Evolutionary conservation across 1,284 basidiomycete species (phyloP).

Genomic region (Veloboletus limbatus): DNA sequence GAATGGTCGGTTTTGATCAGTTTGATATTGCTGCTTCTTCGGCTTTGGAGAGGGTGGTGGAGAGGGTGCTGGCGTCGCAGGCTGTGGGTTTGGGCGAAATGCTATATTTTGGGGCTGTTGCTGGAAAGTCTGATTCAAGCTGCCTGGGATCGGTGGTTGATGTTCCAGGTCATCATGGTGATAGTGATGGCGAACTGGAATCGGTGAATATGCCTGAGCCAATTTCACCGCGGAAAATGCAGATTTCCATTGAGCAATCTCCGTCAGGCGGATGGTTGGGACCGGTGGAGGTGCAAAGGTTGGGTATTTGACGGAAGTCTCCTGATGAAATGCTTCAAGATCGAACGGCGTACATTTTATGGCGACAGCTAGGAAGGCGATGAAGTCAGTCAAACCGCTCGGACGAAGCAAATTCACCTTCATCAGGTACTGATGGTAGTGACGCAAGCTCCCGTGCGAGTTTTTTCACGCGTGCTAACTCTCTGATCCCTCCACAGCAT

Average conservation of each 20-base stretch:
- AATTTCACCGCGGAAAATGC: slow-evolving; percentile 58
- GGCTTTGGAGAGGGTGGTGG: slow-evolving; percentile 88
- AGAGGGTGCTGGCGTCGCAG: slow-evolving; percentile 84
- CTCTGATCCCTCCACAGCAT: slow-evolving; percentile 90
- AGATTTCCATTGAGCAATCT: slow-evolving; percentile 34
- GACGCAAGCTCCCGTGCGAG: slow-evolving; percentile 82
- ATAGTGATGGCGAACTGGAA: slow-evolving; percentile 90
- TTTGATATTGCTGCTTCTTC: slow-evolving; percentile 99
- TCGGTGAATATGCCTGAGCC: slow-evolving; percentile 88
- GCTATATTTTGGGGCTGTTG: slow-evolving; percentile 44
- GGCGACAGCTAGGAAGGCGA: slow-evolving; percentile 39
- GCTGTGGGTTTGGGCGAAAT: slow-evolving; percentile 58
- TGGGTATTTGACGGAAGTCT: slow-evolving; percentile 91
- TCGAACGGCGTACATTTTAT: slow-evolving; percentile 89
- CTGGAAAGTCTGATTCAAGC: slow-evolving; percentile 43
- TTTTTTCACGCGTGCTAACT: slow-evolving; percentile 81
- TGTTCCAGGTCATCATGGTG: slow-evolving; percentile 74
- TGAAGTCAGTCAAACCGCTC: slow-evolving; percentile 1
- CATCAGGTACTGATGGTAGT: slow-evolving; percentile 60
- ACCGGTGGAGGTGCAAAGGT: slow-evolving; percentile 70
- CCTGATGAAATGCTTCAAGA: slow-evolving; percentile 82
- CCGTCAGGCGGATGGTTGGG: slow-evolving; percentile 33
- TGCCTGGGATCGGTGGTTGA: slow-evolving; percentile 39
- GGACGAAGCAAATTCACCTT: slow-evolving; percentile 42
- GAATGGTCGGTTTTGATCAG: slow-evolving; percentile 93